Evolutionary conservation across 192 early-diverging fungal species (phyloP), one percentile per base, ranked within the genome.

Genomic region (Gryganskiella cystojenkinii): DNA sequence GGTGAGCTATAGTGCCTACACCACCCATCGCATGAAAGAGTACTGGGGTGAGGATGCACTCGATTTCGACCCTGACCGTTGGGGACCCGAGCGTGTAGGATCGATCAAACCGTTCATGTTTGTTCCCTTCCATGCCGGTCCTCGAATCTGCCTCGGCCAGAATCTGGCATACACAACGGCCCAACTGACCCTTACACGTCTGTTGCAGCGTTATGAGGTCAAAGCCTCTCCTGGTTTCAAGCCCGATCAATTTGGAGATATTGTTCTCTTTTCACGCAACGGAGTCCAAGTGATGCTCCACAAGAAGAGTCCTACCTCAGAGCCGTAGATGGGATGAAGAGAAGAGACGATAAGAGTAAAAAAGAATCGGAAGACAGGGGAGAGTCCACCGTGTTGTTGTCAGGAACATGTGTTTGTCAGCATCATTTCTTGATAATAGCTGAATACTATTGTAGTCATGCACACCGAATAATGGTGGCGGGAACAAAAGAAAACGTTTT

Each of bases 21-120:
- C 44, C 1, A 62, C 80, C 8, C 80, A 82, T 15, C 47, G 71
- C 7, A 47, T 79, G 11, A 56, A 61, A 22, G 74, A 81, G 45
- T 22, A 70, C 43, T 89, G 87, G 92, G 92, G 92, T n/a, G 70
- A 69, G 20, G 84, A 89, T 70, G 83, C 83, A 3, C 62, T 87
- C 2, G 69, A 83, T 34, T 90, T 88, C 49, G 62, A 75, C 11
- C 88, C 88, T 10, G 88, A 90, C 50, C 83, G 88, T 24, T 89
- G 85, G 85, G 61, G 63, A 10, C 67, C 59, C 13, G 73, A 76
- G 19, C 64, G 73, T 6, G 73, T 75, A 13, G 59, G 71, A 22
- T 25, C 63, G 44, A 67, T 79, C 71, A 78, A 81, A 42, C 58
- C 69, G 17, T 70, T 83, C 58, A 73, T 82, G 61, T 85, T 86